Evolutionary conservation across 78 protist genomes (phyloP), one percentile per base, ranked within the genome.

Genomic region (Isochrysis galbana): DNA sequence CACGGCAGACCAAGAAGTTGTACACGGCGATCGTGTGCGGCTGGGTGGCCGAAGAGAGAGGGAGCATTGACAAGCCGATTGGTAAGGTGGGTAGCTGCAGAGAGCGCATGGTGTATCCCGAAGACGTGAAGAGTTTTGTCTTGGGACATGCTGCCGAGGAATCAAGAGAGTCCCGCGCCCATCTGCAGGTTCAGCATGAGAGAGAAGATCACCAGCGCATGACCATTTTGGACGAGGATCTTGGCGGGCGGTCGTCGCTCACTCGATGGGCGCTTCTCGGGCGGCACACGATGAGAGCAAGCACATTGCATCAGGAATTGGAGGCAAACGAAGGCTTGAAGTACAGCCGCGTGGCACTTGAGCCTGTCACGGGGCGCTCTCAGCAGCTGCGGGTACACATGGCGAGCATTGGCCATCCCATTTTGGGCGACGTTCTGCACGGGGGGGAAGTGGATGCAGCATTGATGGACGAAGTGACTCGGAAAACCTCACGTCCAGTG

Each of bases 311-410:
- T 11, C 14, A 23, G 39, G 39, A 11, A 17, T 5, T 0, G 42
- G 32, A 32, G 41, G 32, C 42, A 36, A 0, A 26, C 21, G 14
- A 14, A 7, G 80, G 80, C 41, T 17, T 29, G n/a, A 3, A 41
- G 80, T 14, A 4, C 44, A 3, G 45, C 44, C 80, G 80, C 80
- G 80, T 70, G 32, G 42, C 7, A 41, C 80, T 70, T 21, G 21
- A 14, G 80, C 80, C 80, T 3, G 42, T 34, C 42, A 70, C 41
- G 10, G 80, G 80, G 39, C 80, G 80, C 42, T 11, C 80, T 17
- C 80, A 70, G 23, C 80, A 70, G 80, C 80, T 70, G 80, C 80
- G 80, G 41, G 45, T 70, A 41, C 80, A 70, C 80, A 26, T n/a
- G 80, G 80, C 3, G 34, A 1, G 1, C 32, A 70, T 70, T 41